Conservation (phyloP, 1,139 yeast species). For the Debaryomycetaceae sp. region DNA sequence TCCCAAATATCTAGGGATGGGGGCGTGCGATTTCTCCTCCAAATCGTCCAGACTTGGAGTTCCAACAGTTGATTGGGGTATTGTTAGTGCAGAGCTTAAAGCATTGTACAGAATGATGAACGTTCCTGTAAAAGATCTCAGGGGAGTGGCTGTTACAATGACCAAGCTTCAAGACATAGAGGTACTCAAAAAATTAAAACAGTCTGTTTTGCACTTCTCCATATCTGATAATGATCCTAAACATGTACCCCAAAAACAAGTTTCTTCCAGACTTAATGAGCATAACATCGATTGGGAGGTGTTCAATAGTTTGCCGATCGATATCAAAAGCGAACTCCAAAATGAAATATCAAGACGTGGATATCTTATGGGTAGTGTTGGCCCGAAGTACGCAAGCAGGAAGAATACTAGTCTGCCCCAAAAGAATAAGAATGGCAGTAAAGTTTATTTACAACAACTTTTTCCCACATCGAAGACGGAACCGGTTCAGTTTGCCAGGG, state of each 20-base stretch:
- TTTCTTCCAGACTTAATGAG: slow-evolving; percentile 5
- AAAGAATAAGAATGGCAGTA: slow-evolving; percentile 13
- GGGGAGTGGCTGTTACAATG: slow-evolving; percentile 78
- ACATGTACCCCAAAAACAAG: not conserved
- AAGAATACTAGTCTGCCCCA: slow-evolving; percentile 11
- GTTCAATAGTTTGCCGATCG: slow-evolving; percentile 51
- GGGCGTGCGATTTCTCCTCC: slow-evolving; percentile 63
- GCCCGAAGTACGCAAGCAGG: slow-evolving; percentile 12
- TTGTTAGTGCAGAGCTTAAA: slow-evolving; percentile 59
- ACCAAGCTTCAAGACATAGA: slow-evolving; percentile 48
- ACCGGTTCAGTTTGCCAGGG: slow-evolving; percentile 31
- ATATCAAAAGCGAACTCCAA: slow-evolving; percentile 47
- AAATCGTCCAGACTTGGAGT: slow-evolving; percentile 61
- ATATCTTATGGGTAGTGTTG: not conserved
- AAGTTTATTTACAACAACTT: slow-evolving; percentile 39
- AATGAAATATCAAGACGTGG: slow-evolving; percentile 42
- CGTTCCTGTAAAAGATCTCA: slow-evolving; percentile 62
- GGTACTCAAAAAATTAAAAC: slow-evolving; percentile 26
- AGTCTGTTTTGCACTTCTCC: slow-evolving; percentile 40
- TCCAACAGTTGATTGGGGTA: slow-evolving; percentile 60
- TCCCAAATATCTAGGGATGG: slow-evolving; percentile 81
- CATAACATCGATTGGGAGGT: slow-evolving; percentile 50
- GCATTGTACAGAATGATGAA: slow-evolving; percentile 53
- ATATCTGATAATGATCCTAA: slow-evolving; percentile 3
- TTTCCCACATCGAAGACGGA: slow-evolving; percentile 32